These are phyloP conservation scores for Populus hybrid DNA, from an alignment of 441 rosid species.

Conservation along the genomic window DNA sequence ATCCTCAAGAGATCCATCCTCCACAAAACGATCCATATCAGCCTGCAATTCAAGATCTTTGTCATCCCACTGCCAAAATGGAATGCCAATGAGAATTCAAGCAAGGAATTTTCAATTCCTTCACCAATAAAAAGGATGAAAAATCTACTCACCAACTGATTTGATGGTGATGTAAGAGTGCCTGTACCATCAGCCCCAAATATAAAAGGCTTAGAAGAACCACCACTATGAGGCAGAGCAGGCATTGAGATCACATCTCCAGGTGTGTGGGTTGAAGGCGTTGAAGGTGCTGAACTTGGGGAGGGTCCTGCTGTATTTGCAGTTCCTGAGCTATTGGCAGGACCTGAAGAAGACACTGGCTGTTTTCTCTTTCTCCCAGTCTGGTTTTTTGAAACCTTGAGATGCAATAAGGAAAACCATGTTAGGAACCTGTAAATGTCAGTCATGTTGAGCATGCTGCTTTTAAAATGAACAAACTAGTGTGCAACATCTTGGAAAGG, in stretches of 20 bases:
- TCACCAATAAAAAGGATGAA: conserved; percentile 21
- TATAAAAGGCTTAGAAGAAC: conserved; percentile 69
- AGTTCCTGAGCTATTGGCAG: conserved; percentile 82
- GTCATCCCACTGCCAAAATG: conserved; percentile 56
- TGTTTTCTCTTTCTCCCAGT: conserved; percentile 79
- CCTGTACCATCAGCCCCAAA: conserved; percentile 67
- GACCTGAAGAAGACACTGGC: conserved; percentile 77
- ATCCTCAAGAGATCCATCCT: conserved; percentile 80
- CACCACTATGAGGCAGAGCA: conserved; percentile 61
- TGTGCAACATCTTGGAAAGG: background rate
- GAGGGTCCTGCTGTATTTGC: conserved; percentile 82
- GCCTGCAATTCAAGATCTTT: conserved; percentile 75
- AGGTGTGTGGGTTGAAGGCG: conserved; percentile 87
- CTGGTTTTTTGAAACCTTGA: conserved; percentile 77
- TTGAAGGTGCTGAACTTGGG: conserved; percentile 85
- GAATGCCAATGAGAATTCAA: conserved; percentile 38
- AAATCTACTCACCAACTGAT: conserved; percentile 66
- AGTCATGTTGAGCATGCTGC: background rate
- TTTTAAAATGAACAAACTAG: background rate
- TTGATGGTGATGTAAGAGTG: conserved; percentile 72
- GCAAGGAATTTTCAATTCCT: conserved; percentile 35
- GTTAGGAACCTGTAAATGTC: conserved; percentile 29
- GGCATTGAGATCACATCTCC: conserved; percentile 86
- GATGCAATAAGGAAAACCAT: conserved; percentile 22
- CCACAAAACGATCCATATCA: conserved; percentile 80